phyloP scores from a whole-genome alignment of 768 basidiomycete species.

The Auriscalpium vulgare region DNA sequence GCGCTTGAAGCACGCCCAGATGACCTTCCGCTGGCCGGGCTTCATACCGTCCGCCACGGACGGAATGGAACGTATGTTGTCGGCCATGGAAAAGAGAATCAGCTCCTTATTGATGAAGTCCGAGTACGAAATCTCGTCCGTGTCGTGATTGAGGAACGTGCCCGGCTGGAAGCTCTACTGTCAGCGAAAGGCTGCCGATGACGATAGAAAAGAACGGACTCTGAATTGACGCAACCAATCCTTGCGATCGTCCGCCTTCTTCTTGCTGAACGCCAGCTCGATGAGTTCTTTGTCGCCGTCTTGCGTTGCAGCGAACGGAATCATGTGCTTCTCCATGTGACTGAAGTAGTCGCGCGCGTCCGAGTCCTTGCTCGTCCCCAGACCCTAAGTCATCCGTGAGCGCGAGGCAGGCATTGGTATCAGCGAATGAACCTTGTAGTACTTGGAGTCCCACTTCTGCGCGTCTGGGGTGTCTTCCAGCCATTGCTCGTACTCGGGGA shows the following conservation, averaged over 20 bases:
- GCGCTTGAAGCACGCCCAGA: conserved; percentile 94
- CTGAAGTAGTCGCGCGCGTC: conserved; percentile 93
- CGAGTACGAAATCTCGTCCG: conserved; percentile 76
- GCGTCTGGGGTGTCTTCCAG: conserved; percentile 65
- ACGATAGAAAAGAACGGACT: conserved; percentile 30
- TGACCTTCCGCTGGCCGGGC: conserved; percentile 94
- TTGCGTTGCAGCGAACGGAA: conserved; percentile 78
- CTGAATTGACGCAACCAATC: conserved; percentile 95
- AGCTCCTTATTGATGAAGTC: conserved; percentile 99
- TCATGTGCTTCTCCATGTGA: conserved; percentile 88
- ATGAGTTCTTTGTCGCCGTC: conserved; percentile 83
- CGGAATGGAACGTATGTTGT: conserved; percentile 96
- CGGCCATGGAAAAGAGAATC: conserved; percentile 98
- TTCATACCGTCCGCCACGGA: conserved; percentile 91
- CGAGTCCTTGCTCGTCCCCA: conserved; percentile 85
- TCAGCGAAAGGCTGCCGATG: background rate
- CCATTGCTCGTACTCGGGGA: conserved; percentile 96
- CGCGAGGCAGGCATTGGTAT: conserved; percentile 1
- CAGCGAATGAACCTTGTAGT: conserved; percentile 79
- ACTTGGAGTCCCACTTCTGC: conserved; percentile 86
- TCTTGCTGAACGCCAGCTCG: conserved; percentile 98
- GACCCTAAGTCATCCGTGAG: conserved; percentile 49
- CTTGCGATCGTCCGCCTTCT: conserved; percentile 96
- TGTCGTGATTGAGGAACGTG: conserved; percentile 85
- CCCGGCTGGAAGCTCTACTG: conserved; percentile 55